Evolutionary conservation across 306 rosid species (phyloP).

Genomic region (Astragalus glycyphyllos): DNA sequence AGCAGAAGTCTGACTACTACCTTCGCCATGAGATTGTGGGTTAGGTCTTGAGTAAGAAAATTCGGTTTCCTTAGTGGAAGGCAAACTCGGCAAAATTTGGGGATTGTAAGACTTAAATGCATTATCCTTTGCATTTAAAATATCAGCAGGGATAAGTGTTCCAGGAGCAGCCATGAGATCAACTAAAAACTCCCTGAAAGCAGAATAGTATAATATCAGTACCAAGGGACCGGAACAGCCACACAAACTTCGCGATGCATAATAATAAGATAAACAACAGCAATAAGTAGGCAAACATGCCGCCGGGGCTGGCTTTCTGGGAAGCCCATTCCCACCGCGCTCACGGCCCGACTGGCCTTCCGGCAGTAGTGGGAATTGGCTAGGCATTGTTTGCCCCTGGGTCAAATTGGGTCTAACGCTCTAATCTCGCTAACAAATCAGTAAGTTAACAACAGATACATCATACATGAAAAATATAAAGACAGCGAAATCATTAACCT

Average conservation of each 20-base stretch:
- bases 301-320: too few species aligned
- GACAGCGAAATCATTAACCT: conserved; percentile 58
- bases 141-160: conserved; percentile 87
- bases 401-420: too few species aligned
- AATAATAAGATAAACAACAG: conserved; percentile 13
- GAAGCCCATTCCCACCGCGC: too few species aligned
- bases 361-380: too few species aligned
- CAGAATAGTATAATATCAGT: conserved; percentile 49
- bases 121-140: conserved; percentile 65
- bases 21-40: conserved; percentile 67
- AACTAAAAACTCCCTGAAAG: conserved; percentile 96
- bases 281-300: not conserved
- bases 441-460: conserved; percentile 31
- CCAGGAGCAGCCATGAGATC: conserved; percentile 99
- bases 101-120: conserved; percentile 64
- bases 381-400: too few species aligned
- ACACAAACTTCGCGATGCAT: conserved; percentile 30
- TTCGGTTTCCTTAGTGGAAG: conserved; percentile 58
- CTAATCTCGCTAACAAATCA: too few species aligned
- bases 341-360: too few species aligned
- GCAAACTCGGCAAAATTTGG: conserved; percentile 55
- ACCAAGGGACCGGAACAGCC: conserved; percentile 31
- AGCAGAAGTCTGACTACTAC: conserved; percentile 73
- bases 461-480: conserved; percentile 31
- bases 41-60: conserved; percentile 57